Evolutionary conservation across 768 basidiomycete species (phyloP).

Genomic region (Phlebiopsis gigantea): DNA sequence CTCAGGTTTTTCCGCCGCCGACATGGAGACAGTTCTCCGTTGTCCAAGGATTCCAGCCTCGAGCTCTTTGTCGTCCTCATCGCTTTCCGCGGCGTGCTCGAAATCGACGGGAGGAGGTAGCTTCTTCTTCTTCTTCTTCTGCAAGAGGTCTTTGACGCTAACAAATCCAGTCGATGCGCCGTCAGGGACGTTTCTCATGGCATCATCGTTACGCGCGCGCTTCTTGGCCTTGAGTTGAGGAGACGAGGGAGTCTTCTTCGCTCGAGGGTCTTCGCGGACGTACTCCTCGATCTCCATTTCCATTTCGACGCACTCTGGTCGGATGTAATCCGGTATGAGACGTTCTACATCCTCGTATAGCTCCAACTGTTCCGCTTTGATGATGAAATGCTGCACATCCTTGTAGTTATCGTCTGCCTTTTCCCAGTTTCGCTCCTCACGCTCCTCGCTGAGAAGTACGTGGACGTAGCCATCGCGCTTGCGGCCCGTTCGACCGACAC

Average conservation of each 20-base stretch:
- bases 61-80: slow-evolving; percentile 63
- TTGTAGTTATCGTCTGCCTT: slow-evolving; percentile 83
- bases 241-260: slow-evolving; percentile 28
- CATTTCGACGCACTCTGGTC: slow-evolving; percentile 75
- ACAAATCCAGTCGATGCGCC: slow-evolving; percentile 74
- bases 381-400: slow-evolving; percentile 84
- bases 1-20: slow-evolving; percentile 29
- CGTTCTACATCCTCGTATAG: slow-evolving; percentile 91
- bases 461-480: slow-evolving; percentile 88
- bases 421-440: slow-evolving; percentile 89
- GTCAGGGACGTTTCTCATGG: slow-evolving; percentile 63
- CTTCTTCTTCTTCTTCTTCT: slow-evolving; percentile 47
- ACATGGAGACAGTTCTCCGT: slow-evolving; percentile 48
- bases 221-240: slow-evolving; percentile 39
- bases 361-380: slow-evolving; percentile 81
- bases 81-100: slow-evolving; percentile 60
- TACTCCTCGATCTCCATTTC: slow-evolving; percentile 76
- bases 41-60: slow-evolving; percentile 41
- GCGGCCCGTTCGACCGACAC: slow-evolving; percentile 91
- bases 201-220: slow-evolving; percentile 66
- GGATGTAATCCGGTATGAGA: slow-evolving; percentile 71
- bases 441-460: slow-evolving; percentile 82
- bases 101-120: slow-evolving; percentile 38
- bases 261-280: slow-evolving; percentile 38
- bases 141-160: slow-evolving; percentile 55